phyloP scores from a whole-genome alignment of 306 rosid genomes.

The Quercus wislizeni region DNA sequence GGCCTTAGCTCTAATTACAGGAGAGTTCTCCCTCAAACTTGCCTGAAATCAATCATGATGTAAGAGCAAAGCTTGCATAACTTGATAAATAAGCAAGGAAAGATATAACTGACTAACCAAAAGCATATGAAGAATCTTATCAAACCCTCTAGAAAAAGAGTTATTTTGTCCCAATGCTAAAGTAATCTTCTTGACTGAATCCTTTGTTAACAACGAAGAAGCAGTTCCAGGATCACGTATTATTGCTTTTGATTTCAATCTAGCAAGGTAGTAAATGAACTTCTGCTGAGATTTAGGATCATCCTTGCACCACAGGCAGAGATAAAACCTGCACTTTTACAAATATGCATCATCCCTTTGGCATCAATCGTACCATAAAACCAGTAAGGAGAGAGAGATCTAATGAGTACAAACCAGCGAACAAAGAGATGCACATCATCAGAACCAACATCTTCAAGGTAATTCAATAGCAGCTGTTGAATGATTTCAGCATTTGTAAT shows the following conservation, averaged over 20 bases:
- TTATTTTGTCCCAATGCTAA: constrained; percentile 80
- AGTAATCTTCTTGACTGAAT: constrained; percentile 72
- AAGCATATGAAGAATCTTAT: constrained; percentile 82
- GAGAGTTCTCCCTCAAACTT: constrained; percentile 88
- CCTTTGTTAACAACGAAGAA: constrained; percentile 69
- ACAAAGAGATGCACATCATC: constrained; percentile 90
- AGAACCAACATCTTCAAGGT: constrained; percentile 74
- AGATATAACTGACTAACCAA: constrained; percentile 64
- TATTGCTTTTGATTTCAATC: constrained; percentile 84
- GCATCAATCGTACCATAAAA: constrained; percentile 20
- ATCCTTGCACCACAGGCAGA: constrained; percentile 92
- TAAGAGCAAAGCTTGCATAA: constrained; percentile 19
- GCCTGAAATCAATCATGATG: constrained; percentile 45
- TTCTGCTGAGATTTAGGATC: constrained; percentile 77
- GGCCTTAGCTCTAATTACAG: constrained; percentile 92
- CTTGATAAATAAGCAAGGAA: constrained; percentile 18
- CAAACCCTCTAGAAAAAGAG: constrained; percentile 94
- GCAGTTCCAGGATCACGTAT: constrained; percentile 71
- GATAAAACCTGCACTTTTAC: constrained; percentile 75
- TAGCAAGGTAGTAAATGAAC: constrained; percentile 56
- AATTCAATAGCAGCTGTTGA: constrained; percentile 90
- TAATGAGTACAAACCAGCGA: constrained; percentile 72
- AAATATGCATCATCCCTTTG: constrained; percentile 26
- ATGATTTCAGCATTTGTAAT: constrained; percentile 64
- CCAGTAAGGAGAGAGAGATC: constrained; percentile 23